phyloP scores from a whole-genome alignment of 2,329 filamentous ascomycete species.

The Hymenoscyphus salicellus region DNA sequence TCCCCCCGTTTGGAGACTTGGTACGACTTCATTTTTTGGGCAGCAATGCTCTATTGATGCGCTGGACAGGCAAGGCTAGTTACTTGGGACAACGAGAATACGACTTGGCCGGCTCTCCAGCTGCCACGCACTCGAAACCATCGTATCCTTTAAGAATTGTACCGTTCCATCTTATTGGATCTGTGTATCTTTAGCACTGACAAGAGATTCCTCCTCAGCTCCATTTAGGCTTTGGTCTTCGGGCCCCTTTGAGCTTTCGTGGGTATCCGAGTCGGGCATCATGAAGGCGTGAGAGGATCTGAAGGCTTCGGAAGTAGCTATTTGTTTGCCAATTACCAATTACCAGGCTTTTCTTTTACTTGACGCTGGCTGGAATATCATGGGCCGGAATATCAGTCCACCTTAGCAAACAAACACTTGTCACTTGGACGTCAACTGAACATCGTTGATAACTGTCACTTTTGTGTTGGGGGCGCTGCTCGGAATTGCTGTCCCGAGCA shows the following conservation, averaged over 20 bases:
- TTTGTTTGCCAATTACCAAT: not conserved
- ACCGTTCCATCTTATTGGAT: conserved; percentile 8
- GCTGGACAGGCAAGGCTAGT: conserved; percentile 31
- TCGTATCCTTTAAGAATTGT: conserved; percentile 7
- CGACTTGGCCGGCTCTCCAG: conserved; percentile 33
- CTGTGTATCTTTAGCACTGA: conserved; percentile 12
- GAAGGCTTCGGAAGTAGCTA: not conserved
- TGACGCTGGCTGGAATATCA: not conserved
- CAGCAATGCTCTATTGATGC: conserved; percentile 32
- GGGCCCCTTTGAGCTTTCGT: not conserved
- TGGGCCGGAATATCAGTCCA: not conserved
- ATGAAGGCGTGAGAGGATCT: not conserved
- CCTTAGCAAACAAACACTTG: not conserved
- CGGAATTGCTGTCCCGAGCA: not conserved
- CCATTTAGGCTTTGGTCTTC: conserved; percentile 4
- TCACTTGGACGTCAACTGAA: not conserved
- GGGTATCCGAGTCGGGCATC: conserved; percentile 3
- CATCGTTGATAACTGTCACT: not conserved
- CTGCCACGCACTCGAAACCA: conserved; percentile 28
- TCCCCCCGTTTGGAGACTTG: conserved; percentile 12
- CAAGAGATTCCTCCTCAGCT: not conserved
- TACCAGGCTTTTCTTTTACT: not conserved
- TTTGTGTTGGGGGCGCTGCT: not conserved
- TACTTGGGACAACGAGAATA: conserved; percentile 16
- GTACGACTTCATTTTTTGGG: conserved; percentile 23